phyloP scores from a whole-genome alignment of 345 rosid genomes.

The Cardamine resedifolia region DNA sequence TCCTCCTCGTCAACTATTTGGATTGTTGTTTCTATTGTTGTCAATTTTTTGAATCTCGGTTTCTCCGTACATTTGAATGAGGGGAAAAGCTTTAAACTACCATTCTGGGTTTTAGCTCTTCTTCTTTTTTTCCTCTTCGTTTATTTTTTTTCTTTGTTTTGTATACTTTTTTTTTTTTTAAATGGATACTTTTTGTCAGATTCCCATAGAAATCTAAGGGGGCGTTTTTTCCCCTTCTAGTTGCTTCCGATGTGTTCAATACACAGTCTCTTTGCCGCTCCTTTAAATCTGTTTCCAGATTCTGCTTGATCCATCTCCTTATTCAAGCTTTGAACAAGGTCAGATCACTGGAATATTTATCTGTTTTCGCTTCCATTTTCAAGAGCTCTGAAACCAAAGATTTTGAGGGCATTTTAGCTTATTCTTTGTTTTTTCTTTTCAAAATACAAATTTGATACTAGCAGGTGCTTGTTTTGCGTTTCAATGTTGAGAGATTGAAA shows the following conservation, averaged over 20 bases:
- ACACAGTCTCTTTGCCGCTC: conserved; percentile 44
- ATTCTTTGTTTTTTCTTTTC: background rate
- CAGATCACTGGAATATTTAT: conserved; percentile 49
- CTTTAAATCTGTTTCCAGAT: conserved; percentile 65
- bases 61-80: conserved; percentile 29
- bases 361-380: conserved; percentile 16
- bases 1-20: conserved; percentile 3
- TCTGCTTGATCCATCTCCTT: conserved; percentile 60
- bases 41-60: conserved; percentile 23
- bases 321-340: conserved; percentile 51
- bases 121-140: conserved; percentile 9
- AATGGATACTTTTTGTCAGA: conserved; percentile 65
- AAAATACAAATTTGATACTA: conserved; percentile 19
- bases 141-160: background rate
- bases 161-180: background rate
- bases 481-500: conserved; percentile 39
- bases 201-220: conserved; percentile 51
- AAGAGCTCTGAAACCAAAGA: background rate
- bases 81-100: conserved; percentile 12
- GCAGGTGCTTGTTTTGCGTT: conserved; percentile 21
- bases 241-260: conserved; percentile 66
- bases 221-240: conserved; percentile 39
- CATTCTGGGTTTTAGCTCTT: conserved; percentile 9
- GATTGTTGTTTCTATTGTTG: conserved; percentile 19
- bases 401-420: conserved; percentile 27